Conservation (phyloP, 2,329 filamentous ascomycete species). For the Colletotrichum lindemuthianum region DNA sequence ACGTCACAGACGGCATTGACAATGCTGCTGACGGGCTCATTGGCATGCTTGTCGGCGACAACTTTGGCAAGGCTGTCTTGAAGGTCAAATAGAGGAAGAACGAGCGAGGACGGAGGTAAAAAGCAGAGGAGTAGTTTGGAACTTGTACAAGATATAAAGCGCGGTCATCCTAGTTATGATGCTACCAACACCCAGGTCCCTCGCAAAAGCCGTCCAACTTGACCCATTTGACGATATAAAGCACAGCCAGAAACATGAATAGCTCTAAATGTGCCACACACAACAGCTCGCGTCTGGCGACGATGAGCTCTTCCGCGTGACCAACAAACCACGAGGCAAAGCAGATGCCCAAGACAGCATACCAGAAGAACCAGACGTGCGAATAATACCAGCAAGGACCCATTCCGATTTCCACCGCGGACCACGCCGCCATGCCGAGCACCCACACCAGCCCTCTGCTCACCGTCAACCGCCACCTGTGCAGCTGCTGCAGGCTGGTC, state of each 20-base stretch:
- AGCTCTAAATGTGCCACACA: not conserved
- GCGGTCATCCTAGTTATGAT: no score
- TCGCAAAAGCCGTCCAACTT: conserved; percentile 1
- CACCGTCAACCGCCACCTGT: not conserved
- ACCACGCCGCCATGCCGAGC: conserved; percentile 2
- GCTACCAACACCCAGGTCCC: conserved; percentile 3
- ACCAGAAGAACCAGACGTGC: conserved; percentile 5
- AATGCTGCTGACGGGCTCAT: conserved; percentile 78
- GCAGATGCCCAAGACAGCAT: not conserved
- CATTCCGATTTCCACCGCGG: conserved; percentile 6
- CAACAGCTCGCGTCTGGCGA: not conserved
- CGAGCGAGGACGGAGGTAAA: no score
- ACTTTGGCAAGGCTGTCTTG: conserved; percentile 87
- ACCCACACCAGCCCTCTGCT: not conserved
- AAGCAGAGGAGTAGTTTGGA: no score
- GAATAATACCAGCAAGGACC: conserved; percentile 9
- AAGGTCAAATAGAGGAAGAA: conserved; percentile 55
- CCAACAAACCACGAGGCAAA: conserved; percentile 3
- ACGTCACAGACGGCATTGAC: conserved; percentile 80
- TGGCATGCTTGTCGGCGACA: conserved; percentile 79
- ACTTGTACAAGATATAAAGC: no score
- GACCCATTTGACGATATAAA: not conserved
- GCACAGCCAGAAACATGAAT: not conserved
- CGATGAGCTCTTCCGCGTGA: not conserved
- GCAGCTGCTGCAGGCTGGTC: not conserved